phyloP scores from a whole-genome alignment of 257 asterid genomes.

The Apocynum venetum region DNA sequence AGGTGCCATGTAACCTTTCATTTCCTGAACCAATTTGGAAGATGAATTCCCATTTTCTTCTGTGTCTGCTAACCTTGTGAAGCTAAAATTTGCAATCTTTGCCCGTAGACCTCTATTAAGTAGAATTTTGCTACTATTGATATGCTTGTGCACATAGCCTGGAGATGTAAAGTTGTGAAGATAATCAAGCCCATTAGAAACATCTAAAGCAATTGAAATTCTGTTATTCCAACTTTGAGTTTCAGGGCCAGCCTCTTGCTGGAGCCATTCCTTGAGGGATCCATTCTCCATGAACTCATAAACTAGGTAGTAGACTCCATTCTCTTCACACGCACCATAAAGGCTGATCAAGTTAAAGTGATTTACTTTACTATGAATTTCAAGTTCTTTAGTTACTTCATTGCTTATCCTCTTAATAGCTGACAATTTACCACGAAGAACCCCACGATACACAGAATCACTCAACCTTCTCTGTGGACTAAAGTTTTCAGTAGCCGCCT shows the following conservation, averaged over 20 bases:
- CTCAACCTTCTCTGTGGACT: constrained; percentile 33
- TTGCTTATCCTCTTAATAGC: constrained; percentile 39
- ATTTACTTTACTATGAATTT: constrained; percentile 49
- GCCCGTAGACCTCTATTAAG: constrained; percentile 52
- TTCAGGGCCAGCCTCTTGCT: constrained; percentile 18
- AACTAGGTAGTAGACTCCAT: constrained; percentile 39
- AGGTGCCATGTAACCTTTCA: constrained; percentile 58
- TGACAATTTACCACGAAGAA: constrained; percentile 39
- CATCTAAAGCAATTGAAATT: constrained; percentile 56
- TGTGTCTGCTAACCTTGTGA: constrained; percentile 33
- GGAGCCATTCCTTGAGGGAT: constrained; percentile 53
- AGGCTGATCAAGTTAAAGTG: constrained; percentile 63
- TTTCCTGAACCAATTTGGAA: constrained; percentile 24
- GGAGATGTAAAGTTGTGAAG: constrained; percentile 69
- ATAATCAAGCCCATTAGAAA: constrained; percentile 68
- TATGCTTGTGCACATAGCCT: constrained; percentile 56
- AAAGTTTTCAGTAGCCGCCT: constrained; percentile 51
- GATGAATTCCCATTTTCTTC: constrained; percentile 26
- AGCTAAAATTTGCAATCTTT: constrained; percentile 54
- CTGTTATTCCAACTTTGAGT: constrained; percentile 49
- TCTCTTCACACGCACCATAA: constrained; percentile 49
- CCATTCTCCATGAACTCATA: constrained; percentile 69
- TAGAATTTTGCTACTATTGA: constrained; percentile 46
- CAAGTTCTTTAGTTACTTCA: constrained; percentile 44
- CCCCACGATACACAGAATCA: constrained; percentile 38